Conservation (phyloP, 371 early-diverging fungal species). For the Rhizomucor pusillus region DNA sequence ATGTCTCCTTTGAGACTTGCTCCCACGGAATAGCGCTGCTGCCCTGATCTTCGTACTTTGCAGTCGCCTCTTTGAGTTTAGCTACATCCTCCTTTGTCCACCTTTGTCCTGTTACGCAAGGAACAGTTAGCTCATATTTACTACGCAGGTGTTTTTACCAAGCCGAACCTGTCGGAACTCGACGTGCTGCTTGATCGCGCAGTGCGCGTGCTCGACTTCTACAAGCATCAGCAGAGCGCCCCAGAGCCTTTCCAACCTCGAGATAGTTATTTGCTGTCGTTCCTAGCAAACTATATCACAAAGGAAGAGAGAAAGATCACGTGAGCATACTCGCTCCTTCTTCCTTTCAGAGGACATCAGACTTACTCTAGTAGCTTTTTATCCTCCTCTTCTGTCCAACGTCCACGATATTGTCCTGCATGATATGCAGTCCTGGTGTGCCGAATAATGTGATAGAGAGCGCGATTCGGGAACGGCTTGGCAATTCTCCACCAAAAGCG, state of each 20-base stretch:
- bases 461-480: not conserved
- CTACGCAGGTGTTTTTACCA: no score
- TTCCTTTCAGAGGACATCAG: not conserved
- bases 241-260: no score
- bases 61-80: not conserved
- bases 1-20: not conserved
- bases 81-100: not conserved
- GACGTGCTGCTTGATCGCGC: no score
- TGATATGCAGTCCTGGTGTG: not conserved
- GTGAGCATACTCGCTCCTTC: not conserved
- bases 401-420: not conserved
- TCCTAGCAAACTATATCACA: not conserved
- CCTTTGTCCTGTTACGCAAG: no score
- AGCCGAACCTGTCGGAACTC: no score
- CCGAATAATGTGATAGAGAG: not conserved
- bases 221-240: no score
- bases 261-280: no score
- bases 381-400: not conserved
- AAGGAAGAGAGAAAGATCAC: not conserved
- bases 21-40: not conserved
- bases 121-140: no score
- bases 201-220: no score
- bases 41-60: not conserved
- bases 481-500: constrained; percentile 1
- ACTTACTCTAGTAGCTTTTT: not conserved